phyloP scores from a whole-genome alignment of 192 early-diverging fungal species.

The Coemansia sp. region DNA sequence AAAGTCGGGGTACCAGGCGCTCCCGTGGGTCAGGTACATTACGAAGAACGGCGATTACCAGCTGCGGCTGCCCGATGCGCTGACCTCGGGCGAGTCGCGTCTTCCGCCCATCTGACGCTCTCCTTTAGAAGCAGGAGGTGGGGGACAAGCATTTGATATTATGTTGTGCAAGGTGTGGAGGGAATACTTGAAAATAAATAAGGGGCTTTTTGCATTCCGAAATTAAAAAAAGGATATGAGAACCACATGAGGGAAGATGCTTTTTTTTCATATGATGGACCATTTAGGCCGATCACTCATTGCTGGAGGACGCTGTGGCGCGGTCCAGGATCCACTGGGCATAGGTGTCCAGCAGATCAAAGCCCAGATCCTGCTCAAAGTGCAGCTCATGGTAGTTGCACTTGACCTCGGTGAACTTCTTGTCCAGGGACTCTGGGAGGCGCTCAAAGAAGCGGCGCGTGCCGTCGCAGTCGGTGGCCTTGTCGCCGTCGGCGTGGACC shows the following conservation, averaged over 20 bases:
- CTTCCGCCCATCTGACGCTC: conserved; percentile 58
- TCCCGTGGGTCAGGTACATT: conserved; percentile 89
- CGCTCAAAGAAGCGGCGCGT: conserved; percentile 28
- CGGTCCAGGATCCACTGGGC: conserved; percentile 44
- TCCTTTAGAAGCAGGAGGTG: too few species aligned
- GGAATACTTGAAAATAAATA: too few species aligned
- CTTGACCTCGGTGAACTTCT: conserved; percentile 43
- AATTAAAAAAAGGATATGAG: too few species aligned
- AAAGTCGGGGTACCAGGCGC: conserved; percentile 83
- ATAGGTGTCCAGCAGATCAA: conserved; percentile 35
- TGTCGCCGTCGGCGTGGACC: conserved; percentile 47
- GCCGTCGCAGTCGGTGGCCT: conserved; percentile 39
- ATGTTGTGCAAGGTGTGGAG: too few species aligned
- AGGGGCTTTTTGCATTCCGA: too few species aligned
- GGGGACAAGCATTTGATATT: too few species aligned
- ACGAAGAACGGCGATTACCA: conserved; percentile 94
- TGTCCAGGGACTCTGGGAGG: conserved; percentile 47
- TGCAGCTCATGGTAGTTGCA: conserved; percentile 53
- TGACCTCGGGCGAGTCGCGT: conserved; percentile 67
- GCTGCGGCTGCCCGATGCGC: conserved; percentile 85
- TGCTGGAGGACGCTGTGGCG: not conserved
- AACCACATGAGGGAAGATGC: too few species aligned
- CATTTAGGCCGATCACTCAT: too few species aligned
- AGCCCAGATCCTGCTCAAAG: conserved; percentile 43
- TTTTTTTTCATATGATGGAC: too few species aligned